phyloP scores from a whole-genome alignment of 257 asterid genomes.

The Paulownia fortunei region DNA sequence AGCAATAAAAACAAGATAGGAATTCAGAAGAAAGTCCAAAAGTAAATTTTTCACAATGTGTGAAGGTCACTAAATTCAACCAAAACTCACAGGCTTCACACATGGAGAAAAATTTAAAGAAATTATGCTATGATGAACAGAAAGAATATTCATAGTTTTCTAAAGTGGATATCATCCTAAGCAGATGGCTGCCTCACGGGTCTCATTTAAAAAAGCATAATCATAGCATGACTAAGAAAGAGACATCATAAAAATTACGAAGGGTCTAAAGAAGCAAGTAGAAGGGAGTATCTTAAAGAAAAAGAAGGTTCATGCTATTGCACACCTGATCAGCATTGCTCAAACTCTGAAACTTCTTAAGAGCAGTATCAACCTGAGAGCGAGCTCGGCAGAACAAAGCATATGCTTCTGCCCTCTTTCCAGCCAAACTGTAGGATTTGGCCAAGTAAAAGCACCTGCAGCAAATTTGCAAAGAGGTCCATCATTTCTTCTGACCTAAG shows the following conservation, averaged over 20 bases:
- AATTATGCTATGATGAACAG: conserved; percentile 9
- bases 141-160: not conserved
- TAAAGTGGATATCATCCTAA: not conserved
- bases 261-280: conserved; percentile 8
- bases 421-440: conserved; percentile 90
- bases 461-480: conserved; percentile 30
- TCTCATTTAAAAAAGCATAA: not conserved
- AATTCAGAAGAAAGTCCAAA: conserved; percentile 10
- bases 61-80: conserved; percentile 11
- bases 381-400: conserved; percentile 74
- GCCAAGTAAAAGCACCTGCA: conserved; percentile 97
- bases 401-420: conserved; percentile 94
- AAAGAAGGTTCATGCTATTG: conserved; percentile 19
- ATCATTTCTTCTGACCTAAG: conserved; percentile 22
- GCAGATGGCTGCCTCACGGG: conserved; percentile 19
- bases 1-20: conserved; percentile 14
- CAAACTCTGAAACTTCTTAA: conserved; percentile 59
- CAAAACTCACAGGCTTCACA: conserved; percentile 4
- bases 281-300: conserved; percentile 5
- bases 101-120: not conserved
- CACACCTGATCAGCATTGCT: conserved; percentile 68
- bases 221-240: not conserved
- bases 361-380: conserved; percentile 66
- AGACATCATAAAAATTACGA: not conserved
- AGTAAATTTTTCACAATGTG: not conserved